These are phyloP conservation scores for Ottelia alismoides DNA, from an alignment of 106 monocot genomes.

Conservation along the genomic window DNA sequence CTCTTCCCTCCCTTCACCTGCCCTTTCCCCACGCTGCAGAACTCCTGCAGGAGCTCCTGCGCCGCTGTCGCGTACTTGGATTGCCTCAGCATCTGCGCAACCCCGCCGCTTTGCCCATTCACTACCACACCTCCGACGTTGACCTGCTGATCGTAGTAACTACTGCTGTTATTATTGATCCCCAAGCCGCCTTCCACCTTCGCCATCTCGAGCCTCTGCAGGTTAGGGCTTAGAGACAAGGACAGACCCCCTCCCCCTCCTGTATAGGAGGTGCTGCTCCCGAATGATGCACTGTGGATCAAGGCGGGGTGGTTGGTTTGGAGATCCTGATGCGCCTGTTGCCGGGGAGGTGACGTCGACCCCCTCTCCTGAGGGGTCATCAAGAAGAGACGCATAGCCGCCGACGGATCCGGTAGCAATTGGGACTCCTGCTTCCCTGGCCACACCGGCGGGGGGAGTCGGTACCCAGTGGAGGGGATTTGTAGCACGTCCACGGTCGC, in stretches of 20 bases:
- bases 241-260: constrained; percentile 40
- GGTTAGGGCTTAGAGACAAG: constrained; percentile 57
- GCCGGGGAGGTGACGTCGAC: constrained; percentile 28
- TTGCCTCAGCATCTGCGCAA: constrained; percentile 37
- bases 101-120: constrained; percentile 1
- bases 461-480: too few species aligned
- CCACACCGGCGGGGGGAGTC: not conserved
- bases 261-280: constrained; percentile 5
- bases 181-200: too few species aligned
- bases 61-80: constrained; percentile 80
- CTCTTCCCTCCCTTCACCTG: constrained; percentile 25
- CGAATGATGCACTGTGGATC: not conserved
- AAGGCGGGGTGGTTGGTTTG: too few species aligned
- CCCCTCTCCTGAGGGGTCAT: constrained; percentile 29
- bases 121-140: constrained; percentile 35
- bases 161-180: too few species aligned
- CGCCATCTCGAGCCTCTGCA: constrained; percentile 67
- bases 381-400: constrained; percentile 51
- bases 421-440: constrained; percentile 9
- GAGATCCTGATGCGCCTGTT: constrained; percentile 3
- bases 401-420: constrained; percentile 27
- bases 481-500: too few species aligned
- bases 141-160: constrained; percentile 21
- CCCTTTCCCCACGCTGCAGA: constrained; percentile 77
- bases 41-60: constrained; percentile 89